Evolutionary conservation across 2,329 filamentous ascomycete genomes (phyloP).

Genomic region (Ophiostoma fasciatum): DNA sequence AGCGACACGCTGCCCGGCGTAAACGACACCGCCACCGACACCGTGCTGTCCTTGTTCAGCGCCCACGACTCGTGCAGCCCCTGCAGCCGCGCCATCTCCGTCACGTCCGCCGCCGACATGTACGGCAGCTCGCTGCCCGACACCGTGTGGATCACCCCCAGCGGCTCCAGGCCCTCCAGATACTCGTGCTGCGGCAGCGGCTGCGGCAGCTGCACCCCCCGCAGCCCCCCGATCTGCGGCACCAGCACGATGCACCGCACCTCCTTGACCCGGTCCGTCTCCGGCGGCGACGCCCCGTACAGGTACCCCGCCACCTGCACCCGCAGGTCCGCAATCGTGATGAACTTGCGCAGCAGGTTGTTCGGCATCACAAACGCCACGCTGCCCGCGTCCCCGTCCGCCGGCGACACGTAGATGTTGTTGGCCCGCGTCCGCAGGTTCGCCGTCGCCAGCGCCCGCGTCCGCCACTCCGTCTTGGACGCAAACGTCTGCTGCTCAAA

Average conservation of each 20-base stretch:
- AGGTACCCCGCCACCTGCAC: conserved; percentile 94
- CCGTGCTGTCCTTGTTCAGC: conserved; percentile 63
- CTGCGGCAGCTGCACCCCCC: conserved; percentile 81
- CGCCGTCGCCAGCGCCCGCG: conserved; percentile 86
- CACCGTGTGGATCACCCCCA: conserved; percentile 90
- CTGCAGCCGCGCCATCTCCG: conserved; percentile 81
- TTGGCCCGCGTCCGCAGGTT: conserved; percentile 88
- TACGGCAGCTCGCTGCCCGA: conserved; percentile 91
- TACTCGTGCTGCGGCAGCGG: conserved; percentile 86
- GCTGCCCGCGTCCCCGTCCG: conserved; percentile 81
- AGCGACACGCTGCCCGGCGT: conserved; percentile 93
- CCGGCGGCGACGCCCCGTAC: conserved; percentile 80
- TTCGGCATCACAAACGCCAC: conserved; percentile 98
- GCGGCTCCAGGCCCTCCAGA: conserved; percentile 70
- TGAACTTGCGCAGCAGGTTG: conserved; percentile 96
- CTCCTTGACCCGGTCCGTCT: conserved; percentile 96
- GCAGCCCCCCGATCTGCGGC: conserved; percentile 85
- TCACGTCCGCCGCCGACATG: conserved; percentile 92
- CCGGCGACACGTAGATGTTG: conserved; percentile 97
- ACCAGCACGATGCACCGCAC: conserved; percentile 95
- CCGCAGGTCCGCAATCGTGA: conserved; percentile 88
- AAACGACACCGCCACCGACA: conserved; percentile 92
- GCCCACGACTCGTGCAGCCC: conserved; percentile 60
- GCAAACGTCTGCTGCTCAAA: conserved; percentile 97
- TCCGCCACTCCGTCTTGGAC: conserved; percentile 98